Percentiles rank a stretch among this genome's conserved stretches.
These are phyloP conservation scores for Gymnopus androsaceus DNA, from an alignment of 1,284 basidiomycete genomes.

Conservation along the genomic window DNA sequence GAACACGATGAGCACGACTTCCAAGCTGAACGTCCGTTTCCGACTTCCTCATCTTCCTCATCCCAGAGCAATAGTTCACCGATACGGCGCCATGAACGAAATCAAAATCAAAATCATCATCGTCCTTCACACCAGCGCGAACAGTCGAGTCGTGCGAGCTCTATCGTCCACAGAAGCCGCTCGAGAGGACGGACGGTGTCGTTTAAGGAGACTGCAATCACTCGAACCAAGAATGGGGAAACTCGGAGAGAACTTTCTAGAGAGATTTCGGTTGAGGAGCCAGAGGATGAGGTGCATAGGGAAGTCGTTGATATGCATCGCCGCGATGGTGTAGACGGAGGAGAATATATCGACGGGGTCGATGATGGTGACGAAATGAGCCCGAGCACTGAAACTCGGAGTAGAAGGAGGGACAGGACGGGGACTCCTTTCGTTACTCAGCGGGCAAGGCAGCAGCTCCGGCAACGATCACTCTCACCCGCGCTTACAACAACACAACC, in stretches of 20 bases:
- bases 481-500: not conserved
- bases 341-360: not conserved
- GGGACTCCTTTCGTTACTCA: not conserved
- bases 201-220: conserved; percentile 30
- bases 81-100: not conserved
- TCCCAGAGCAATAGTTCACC: not conserved
- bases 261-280: conserved; percentile 6
- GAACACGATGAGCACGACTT: not conserved
- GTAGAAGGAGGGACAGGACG: not conserved
- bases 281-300: not conserved
- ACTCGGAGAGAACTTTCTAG: not conserved
- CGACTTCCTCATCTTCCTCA: not conserved
- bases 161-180: conserved; percentile 36
- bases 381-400: not conserved
- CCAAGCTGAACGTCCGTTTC: not conserved
- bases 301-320: not conserved
- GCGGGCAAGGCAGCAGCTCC: not conserved
- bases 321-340: not conserved
- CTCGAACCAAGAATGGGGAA: not conserved
- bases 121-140: not conserved
- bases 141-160: conserved; percentile 29
- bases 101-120: too few relatives aligned
- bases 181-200: conserved; percentile 41
- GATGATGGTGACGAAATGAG: not conserved
- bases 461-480: not conserved